Conservation (phyloP, 2,329 filamentous ascomycete genomes). For the Monilinia laxa region DNA sequence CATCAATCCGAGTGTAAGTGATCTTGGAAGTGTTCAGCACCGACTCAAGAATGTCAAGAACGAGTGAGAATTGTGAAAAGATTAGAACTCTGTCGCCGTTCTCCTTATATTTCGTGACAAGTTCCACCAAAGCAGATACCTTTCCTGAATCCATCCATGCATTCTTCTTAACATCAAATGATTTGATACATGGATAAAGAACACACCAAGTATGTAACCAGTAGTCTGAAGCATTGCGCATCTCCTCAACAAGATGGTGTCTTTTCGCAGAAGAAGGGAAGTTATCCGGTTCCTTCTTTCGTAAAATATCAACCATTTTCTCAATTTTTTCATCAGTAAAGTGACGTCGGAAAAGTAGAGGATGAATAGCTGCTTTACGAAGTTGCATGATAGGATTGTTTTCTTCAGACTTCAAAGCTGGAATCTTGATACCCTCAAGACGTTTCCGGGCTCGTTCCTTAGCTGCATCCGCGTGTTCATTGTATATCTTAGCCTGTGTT, state of each 20-base stretch:
- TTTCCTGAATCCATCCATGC: conserved; percentile 73
- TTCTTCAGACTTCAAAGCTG: conserved; percentile 51
- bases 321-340: conserved; percentile 74
- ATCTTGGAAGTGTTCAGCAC: conserved; percentile 74
- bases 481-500: conserved; percentile 72
- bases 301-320: conserved; percentile 74
- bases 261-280: conserved; percentile 50
- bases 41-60: conserved; percentile 85
- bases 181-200: conserved; percentile 55
- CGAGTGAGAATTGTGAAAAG: conserved; percentile 90
- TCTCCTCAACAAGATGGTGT: conserved; percentile 54
- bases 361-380: conserved; percentile 88
- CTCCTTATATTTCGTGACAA: conserved; percentile 69
- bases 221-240: conserved; percentile 61
- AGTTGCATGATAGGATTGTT: conserved; percentile 85
- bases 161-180: conserved; percentile 53
- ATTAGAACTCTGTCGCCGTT: conserved; percentile 86
- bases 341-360: conserved; percentile 78
- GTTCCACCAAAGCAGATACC: conserved; percentile 72
- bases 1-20: conserved; percentile 81
- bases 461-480: conserved; percentile 63
- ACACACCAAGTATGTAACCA: conserved; percentile 65
- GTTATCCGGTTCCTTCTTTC: conserved; percentile 62
- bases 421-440: conserved; percentile 52
- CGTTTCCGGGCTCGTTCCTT: conserved; percentile 56